Evolutionary conservation across 106 monocot genomes (phyloP).

Genomic region (Allium cepa): DNA sequence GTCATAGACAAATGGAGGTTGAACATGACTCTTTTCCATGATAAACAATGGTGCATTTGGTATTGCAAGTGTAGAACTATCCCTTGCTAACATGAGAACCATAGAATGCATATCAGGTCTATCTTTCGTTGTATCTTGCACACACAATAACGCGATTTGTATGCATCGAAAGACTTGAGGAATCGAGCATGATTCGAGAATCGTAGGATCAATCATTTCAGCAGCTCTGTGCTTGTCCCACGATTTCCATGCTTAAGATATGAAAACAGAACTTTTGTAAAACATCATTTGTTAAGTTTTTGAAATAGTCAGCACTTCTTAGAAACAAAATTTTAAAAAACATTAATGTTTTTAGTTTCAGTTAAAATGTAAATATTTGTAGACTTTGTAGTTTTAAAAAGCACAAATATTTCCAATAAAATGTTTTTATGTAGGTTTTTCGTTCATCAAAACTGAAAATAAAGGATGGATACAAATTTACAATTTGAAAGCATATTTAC

Average conservation of each 20-base stretch:
- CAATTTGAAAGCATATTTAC: too few species aligned
- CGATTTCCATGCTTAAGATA: slow-evolving; percentile 23
- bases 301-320: too few species aligned
- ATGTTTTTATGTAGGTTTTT: too few species aligned
- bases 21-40: neutral
- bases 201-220: slow-evolving; percentile 17
- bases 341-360: too few species aligned
- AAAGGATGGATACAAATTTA: too few species aligned
- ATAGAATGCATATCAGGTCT: slow-evolving; percentile 15
- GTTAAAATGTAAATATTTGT: too few species aligned
- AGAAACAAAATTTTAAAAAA: too few species aligned
- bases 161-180: slow-evolving; percentile 19
- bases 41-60: slow-evolving; percentile 22
- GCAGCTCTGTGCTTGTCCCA: slow-evolving; percentile 20
- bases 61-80: neutral
- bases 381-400: too few species aligned
- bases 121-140: slow-evolving; percentile 25
- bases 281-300: too few species aligned
- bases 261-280: too few species aligned
- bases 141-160: slow-evolving; percentile 24
- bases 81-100: slow-evolving; percentile 22
- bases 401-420: too few species aligned
- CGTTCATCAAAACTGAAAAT: too few species aligned
- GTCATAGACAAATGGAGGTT: neutral
- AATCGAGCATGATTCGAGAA: slow-evolving; percentile 2